A percentile compares a stretch with the other conserved stretches of the same genome.
These are phyloP conservation scores for Fraxinus nigra DNA, from an alignment of 305 asterid genomes.

Conservation along the genomic window DNA sequence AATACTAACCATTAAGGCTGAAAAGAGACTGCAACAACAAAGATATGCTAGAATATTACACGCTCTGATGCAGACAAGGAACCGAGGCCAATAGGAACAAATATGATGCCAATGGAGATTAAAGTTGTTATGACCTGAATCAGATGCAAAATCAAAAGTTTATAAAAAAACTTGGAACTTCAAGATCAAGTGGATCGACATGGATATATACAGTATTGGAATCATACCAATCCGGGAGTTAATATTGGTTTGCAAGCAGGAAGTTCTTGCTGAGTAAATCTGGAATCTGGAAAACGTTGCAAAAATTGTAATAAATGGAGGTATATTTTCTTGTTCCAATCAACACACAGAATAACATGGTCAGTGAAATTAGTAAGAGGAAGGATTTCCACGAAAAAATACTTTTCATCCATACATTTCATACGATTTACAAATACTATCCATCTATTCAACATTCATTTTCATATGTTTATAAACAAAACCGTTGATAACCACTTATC, in stretches of 20 bases:
- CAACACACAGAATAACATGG: background rate
- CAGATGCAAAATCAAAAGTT: background rate
- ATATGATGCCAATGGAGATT: slow-evolving; percentile 51
- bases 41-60: slow-evolving; percentile 32
- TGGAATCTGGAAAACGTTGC: slow-evolving; percentile 57
- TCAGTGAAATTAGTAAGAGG: background rate
- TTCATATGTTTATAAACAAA: no score
- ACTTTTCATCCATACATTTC: background rate
- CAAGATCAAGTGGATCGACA: background rate
- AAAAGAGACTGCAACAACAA: background rate
- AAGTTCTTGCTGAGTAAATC: slow-evolving; percentile 89
- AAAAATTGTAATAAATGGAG: background rate
- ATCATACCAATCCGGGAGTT: slow-evolving; percentile 74
- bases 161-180: background rate
- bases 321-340: background rate
- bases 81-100: slow-evolving; percentile 74
- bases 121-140: slow-evolving; percentile 63
- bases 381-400: background rate
- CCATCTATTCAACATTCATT: no score
- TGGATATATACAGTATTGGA: background rate
- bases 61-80: slow-evolving; percentile 61
- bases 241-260: slow-evolving; percentile 90
- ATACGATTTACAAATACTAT: no score
- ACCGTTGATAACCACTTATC: no score
- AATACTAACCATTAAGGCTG: background rate